Conservation (phyloP, 352 stramenopile genomes). For the Halophytophthora polymorphica region DNA sequence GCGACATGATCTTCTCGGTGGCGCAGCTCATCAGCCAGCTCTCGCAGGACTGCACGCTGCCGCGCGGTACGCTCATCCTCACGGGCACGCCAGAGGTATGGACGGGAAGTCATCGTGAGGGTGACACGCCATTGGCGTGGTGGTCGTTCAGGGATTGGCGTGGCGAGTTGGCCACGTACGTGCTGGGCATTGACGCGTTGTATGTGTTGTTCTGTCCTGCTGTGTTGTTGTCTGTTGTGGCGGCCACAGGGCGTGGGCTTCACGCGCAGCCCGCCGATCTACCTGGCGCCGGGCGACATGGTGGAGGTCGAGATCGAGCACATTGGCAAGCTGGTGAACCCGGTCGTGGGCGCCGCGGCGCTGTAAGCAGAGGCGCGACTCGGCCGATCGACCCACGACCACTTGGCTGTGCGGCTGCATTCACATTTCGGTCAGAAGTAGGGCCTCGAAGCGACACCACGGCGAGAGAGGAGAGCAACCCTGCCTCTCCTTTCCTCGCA, state of each 20-base stretch:
- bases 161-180: no score
- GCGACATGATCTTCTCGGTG: constrained; percentile 91
- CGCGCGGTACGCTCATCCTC: constrained; percentile 86
- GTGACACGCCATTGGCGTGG: no score
- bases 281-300: constrained; percentile 81
- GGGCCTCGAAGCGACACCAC: no score
- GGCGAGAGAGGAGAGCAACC: no score
- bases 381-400: not conserved
- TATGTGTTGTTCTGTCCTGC: no score
- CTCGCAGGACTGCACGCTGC: constrained; percentile 86
- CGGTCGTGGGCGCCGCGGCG: constrained; percentile 65
- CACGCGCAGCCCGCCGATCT: constrained; percentile 84
- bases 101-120: not conserved
- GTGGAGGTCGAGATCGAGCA: constrained; percentile 90
- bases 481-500: no score
- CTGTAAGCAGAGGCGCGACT: constrained; percentile 28
- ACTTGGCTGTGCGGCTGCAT: no score
- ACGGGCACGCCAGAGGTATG: constrained; percentile 87
- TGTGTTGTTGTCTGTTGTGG: constrained; percentile 2
- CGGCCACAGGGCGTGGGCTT: constrained; percentile 76
- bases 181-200: no score
- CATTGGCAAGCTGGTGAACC: constrained; percentile 88
- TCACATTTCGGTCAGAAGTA: no score
- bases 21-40: constrained; percentile 87
- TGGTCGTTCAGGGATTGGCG: no score